Base-by-base conservation (phyloP, 768 basidiomycete genomes). In the Russula ochroleuca region DNA sequence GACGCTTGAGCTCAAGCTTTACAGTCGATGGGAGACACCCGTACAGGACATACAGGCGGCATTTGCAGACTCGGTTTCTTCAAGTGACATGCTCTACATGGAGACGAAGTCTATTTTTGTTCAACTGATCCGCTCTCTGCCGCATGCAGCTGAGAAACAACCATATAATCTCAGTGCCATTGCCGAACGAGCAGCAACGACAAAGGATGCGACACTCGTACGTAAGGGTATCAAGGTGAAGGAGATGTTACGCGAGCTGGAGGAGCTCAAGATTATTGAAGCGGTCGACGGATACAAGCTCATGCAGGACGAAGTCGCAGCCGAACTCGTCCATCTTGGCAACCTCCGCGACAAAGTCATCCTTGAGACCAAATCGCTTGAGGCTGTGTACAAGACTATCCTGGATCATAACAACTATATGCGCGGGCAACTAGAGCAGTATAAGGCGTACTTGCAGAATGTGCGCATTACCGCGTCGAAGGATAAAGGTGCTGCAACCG, bases 91-190 rank as follows among this genome's bases (percentile, higher is more conserved):
- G 86, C 85, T 98, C 35, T 99, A 98, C 79, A 98, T 98, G 94
- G 97, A 99, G 74, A 92, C 97, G 61, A 99, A 99, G 78, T 98
- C 96, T 8, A 98, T 98, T 72, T 94, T 99, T 69, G 97, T 98
- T 37, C 94, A 98, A 73, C 85, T 98, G 58, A 86, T 99, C 61
- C 94, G 97, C 68, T 98, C 95, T 37, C 84, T 99, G 61, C 96
- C 96, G 1, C 83, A 87, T 53, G 80, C 86, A 0, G 82, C 85
- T 6, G 92, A 94, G 57, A 90, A 89, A 72, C 85, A 86, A 35
- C 97, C 97, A 0, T 91, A 97, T 73, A 87, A 97, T 72, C 84
- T 99, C 19, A 79, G 86, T 31, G 85, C 81, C 7, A 88, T 98
- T 64, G 96, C 96, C 11, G 97, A 99, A 75, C 82, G 88, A 25